A percentile compares a stretch with the other conserved stretches of the same genome.
Evolutionary conservation across 352 stramenopile genomes (phyloP).

Genomic region (Globisporangium lucens): DNA sequence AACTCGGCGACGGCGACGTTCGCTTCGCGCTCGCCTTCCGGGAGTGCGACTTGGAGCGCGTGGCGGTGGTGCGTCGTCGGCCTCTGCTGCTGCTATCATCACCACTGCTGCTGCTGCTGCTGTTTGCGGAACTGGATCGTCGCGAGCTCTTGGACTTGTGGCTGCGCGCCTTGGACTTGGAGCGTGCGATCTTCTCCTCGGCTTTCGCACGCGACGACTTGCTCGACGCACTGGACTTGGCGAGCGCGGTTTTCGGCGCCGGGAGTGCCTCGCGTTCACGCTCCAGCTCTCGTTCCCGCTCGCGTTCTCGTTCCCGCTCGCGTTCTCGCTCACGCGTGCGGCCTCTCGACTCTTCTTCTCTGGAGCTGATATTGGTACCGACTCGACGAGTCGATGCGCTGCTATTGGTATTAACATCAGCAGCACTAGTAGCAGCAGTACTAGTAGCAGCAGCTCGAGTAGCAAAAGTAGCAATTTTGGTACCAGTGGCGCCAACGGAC

Average conservation of each 20-base stretch:
- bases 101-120: no score
- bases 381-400: neutral
- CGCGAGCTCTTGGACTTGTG: slow-evolving; percentile 14
- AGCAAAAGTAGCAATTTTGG: neutral
- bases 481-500: slow-evolving; percentile 10
- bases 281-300: slow-evolving; percentile 10
- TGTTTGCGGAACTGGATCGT: neutral
- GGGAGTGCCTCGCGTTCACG: slow-evolving; percentile 11
- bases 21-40: slow-evolving; percentile 21
- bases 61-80: neutral
- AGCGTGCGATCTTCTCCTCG: slow-evolving; percentile 30
- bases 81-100: neutral
- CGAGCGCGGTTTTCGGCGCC: slow-evolving; percentile 7
- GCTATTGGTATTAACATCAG: neutral
- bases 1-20: slow-evolving; percentile 20
- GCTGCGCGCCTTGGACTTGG: slow-evolving; percentile 33
- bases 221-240: neutral
- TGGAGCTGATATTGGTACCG: neutral
- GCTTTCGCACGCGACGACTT: slow-evolving; percentile 11
- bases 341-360: neutral
- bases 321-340: neutral
- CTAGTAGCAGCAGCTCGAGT: neutral
- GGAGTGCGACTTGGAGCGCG: slow-evolving; percentile 8
- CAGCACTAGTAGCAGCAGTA: neutral
- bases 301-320: neutral